Base-by-base conservation (phyloP, 805 yeast genomes). In the Yamadazyma paraphyllophila region DNA sequence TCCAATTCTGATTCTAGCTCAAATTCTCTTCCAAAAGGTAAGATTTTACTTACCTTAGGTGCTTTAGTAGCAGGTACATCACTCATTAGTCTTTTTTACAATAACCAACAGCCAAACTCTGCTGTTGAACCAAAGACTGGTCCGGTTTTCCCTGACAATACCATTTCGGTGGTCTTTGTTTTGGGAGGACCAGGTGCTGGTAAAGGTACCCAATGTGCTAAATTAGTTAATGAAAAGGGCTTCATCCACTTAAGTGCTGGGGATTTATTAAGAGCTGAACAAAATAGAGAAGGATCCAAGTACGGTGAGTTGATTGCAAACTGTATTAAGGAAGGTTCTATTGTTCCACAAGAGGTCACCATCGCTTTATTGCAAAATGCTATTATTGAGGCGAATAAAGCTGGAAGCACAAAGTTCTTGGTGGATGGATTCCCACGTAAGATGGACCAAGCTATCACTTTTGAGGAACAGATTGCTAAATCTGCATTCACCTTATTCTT, bases 181-280 rank as follows among this genome's bases (percentile, higher is more conserved):
- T 78, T 92, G 27, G 99, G 99, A 36, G 98, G 98, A 3, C 98
- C 98, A 4, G 98, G 98, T 15, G 88, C 96, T 25, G 98, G 99
- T 36, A 94, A 94, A 63, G 98, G 99, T 46, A 92, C 99, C 1
- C 99, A 92, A 67, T 88, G 97, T 72, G 85, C 83, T 27, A 87
- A 81, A 60, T 75, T 92, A 46, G 97, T 92, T 36, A 67, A 77
- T 15, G 88, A 90, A 56, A 85, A 80, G 62, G 82, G 83, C 13
- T 94, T 91, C 65, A 83, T 85, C 27, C 99, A 92, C 62, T 71
- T 92, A 36, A 83, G 95, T 32, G 99, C 99, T n/a, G 99, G 99
- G 39, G 99, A 92, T 63, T 77, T 94, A 55, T 75, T 92, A 55
- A 80, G 99, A 58, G 96, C 90, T 8, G 99, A 92, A 66, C 97